These are phyloP conservation scores for Liriodendron chinense DNA, from an alignment of 164 flowering plant genomes.

Conservation along the genomic window DNA sequence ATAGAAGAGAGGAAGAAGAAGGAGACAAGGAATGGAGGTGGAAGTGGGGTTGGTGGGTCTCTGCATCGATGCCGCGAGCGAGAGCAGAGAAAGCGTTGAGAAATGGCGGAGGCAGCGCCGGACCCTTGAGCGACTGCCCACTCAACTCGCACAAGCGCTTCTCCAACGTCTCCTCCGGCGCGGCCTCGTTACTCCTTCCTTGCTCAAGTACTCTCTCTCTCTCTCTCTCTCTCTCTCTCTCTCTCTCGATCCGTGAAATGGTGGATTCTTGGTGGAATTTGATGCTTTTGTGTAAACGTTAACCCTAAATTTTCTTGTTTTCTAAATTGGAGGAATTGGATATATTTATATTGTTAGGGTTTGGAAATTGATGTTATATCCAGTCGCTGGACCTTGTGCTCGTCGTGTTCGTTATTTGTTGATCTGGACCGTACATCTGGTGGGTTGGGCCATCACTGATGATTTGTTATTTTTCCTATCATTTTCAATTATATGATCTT, in stretches of 20 bases:
- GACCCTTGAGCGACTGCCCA: slow-evolving; percentile 70
- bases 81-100: slow-evolving; percentile 53
- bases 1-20: not conserved
- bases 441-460: too few relatives aligned
- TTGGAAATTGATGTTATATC: too few relatives aligned
- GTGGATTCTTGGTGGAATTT: not conserved
- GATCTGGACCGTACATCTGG: not conserved
- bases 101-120: slow-evolving; percentile 85
- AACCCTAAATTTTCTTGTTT: not conserved
- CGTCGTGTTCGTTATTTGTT: too few relatives aligned
- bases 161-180: slow-evolving; percentile 66
- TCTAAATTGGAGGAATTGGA: not conserved
- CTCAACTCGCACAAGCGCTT: slow-evolving; percentile 69
- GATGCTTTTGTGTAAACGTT: not conserved
- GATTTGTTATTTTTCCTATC: too few relatives aligned
- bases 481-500: too few relatives aligned
- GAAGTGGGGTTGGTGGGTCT: slow-evolving; percentile 38
- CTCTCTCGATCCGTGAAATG: not conserved
- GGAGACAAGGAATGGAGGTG: slow-evolving; percentile 1
- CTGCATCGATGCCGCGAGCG: slow-evolving; percentile 71
- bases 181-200: slow-evolving; percentile 72
- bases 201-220: slow-evolving; percentile 61
- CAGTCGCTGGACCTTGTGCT: too few relatives aligned
- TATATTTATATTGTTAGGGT: not conserved
- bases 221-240: not conserved